phyloP scores from a whole-genome alignment of 2,329 filamentous ascomycete species.

The Fusarium poae region DNA sequence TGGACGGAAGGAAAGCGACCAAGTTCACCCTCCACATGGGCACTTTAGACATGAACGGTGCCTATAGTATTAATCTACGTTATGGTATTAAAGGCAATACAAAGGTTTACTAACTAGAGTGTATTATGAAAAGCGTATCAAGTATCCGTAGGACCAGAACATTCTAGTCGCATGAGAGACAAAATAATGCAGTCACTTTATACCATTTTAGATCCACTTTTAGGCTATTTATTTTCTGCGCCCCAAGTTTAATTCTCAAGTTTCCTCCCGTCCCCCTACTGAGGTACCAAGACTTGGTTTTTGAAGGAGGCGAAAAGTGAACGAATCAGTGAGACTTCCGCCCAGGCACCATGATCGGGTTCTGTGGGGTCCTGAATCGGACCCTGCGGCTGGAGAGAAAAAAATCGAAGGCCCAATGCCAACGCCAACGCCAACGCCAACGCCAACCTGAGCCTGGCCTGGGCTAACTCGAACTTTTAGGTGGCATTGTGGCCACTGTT shows the following conservation, averaged over 20 bases:
- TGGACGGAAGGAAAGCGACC: not conserved
- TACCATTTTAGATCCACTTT: not conserved
- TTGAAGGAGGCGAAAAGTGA: slow-evolving; percentile 28
- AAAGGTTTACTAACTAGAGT: not conserved
- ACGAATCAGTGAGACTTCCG: slow-evolving; percentile 31
- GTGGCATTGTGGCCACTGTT: slow-evolving; percentile 34
- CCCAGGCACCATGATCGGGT: slow-evolving; percentile 11
- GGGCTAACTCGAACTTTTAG: not conserved
- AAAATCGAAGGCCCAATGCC: slow-evolving; percentile 40
- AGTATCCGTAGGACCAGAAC: too few species aligned
- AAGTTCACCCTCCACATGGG: not conserved
- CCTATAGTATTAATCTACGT: too few species aligned
- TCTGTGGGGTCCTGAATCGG: slow-evolving; percentile 41
- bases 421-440: too few species aligned
- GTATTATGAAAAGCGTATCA: not conserved
- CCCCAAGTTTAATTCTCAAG: too few species aligned
- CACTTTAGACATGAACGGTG: too few species aligned
- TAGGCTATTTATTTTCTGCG: not conserved
- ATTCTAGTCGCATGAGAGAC: too few species aligned
- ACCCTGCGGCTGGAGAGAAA: slow-evolving; percentile 48
- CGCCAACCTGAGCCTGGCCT: slow-evolving; percentile 1
- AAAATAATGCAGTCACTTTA: not conserved
- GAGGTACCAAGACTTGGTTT: too few species aligned
- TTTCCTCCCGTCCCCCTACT: too few species aligned
- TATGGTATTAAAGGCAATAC: not conserved